Conservation (phyloP, 164 flowering plant genomes). For the Malania oleifera region DNA sequence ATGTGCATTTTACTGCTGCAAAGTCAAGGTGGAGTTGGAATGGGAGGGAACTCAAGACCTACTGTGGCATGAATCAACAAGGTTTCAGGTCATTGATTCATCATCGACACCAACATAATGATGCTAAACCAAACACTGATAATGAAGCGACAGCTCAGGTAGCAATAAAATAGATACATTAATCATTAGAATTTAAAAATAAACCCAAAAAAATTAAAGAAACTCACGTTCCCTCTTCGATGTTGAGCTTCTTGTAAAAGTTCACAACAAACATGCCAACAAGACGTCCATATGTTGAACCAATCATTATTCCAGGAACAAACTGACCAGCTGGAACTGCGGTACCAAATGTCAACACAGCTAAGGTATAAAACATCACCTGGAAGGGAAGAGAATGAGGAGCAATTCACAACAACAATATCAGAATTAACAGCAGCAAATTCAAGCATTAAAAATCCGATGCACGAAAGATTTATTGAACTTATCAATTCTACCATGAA, state of each 20-base stretch:
- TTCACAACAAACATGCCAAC: conserved; percentile 97
- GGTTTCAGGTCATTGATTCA: too few species aligned
- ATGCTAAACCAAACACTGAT: too few species aligned
- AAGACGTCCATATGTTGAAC: conserved; percentile 98
- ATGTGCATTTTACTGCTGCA: too few species aligned
- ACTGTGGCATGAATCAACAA: too few species aligned
- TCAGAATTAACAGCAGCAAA: too few species aligned
- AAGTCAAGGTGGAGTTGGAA: too few species aligned
- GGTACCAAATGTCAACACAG: conserved; percentile 95
- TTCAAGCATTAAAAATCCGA: too few species aligned
- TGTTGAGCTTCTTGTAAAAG: conserved; percentile 81
- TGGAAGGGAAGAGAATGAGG: conserved; percentile 22
- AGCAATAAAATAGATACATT: neutral
- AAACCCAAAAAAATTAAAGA: conserved; percentile 5
- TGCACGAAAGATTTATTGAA: too few species aligned
- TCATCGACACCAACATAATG: too few species aligned
- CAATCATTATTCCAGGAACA: conserved; percentile 99
- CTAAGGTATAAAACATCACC: conserved; percentile 96
- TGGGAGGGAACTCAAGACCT: too few species aligned
- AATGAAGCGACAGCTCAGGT: neutral
- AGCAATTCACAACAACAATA: neutral
- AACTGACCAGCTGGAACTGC: conserved; percentile 99
- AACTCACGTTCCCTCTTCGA: conserved; percentile 99
- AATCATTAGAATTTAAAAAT: too few species aligned
- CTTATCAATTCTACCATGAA: too few species aligned